Conservation (phyloP, 176 grass and related monocot genomes). For the Triticum turgidum region DNA sequence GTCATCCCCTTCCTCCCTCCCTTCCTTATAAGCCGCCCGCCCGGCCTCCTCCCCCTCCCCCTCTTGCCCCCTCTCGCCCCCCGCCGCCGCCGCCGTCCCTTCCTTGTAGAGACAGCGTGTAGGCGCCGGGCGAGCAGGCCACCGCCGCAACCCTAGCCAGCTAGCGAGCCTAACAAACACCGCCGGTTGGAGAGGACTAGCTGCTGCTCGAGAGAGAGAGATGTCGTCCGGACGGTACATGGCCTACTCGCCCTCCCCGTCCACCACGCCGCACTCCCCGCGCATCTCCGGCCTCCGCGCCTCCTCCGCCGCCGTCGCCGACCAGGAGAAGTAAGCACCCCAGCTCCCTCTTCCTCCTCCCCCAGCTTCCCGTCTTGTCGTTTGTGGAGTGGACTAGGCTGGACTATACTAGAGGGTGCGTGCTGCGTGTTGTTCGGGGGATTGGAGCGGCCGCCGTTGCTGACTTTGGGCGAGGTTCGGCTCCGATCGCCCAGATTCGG, state of each 20-base stretch:
- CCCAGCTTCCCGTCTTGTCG: not conserved
- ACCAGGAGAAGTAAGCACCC: conserved; percentile 76
- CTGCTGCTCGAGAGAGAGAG: not conserved
- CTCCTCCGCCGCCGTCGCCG: conserved; percentile 50
- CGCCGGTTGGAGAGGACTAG: conserved; percentile 2
- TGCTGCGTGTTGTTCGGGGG: not conserved
- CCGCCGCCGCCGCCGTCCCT: not conserved
- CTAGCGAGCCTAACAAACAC: not conserved
- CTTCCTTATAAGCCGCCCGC: conserved; percentile 33
- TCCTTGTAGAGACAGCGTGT: not conserved
- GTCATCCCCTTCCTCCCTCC: not conserved
- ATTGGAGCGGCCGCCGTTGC: not conserved
- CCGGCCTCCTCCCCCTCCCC: not conserved
- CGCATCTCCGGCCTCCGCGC: conserved; percentile 67
- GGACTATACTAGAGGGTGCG: not conserved
- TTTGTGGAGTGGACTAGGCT: not conserved
- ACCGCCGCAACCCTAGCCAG: not conserved
- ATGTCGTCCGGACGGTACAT: conserved; percentile 95
- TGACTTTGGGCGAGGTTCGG: not conserved
- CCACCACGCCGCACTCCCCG: conserved; percentile 83
- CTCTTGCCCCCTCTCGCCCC: not conserved
- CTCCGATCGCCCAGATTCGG: conserved; percentile 34
- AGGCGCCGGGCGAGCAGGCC: not conserved
- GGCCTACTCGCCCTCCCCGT: conserved; percentile 95
- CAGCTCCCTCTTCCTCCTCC: not conserved